Evolutionary conservation across 805 yeast genomes (phyloP), one percentile per base, ranked within the genome.

Genomic region (Diddensiella transvaalensis): DNA sequence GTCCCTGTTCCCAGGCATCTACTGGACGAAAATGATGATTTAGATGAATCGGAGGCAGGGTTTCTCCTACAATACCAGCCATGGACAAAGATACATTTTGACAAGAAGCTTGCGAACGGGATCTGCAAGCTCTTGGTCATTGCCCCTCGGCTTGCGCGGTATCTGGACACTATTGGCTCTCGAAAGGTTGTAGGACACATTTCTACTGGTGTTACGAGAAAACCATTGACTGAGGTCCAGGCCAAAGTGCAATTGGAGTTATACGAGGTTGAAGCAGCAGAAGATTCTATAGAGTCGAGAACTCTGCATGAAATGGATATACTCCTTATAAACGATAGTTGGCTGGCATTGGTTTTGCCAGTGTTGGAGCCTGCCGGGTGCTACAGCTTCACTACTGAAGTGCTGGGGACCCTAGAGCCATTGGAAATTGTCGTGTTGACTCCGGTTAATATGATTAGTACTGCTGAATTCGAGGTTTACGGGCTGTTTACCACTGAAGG

Each of bases 1-100:
- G 57, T 63, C 40, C 74, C 72, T 29, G 65, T 73, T n/a, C 75
- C 79, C 17, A 74, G 84, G 51, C 82, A 80, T 60, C 53, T 71
- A 5, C 58, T 79, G 22, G 77, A 74, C 40, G 79, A 76, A 40
- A 74, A 68, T 6, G 66, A 60, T 11, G 67, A 60, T 36, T 60
- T 62, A 30, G 56, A 47, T 6, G 47, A 38, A 5, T 38, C 45
- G 15, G 53, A 48, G 17, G 51, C 49, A 8, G 47, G 40, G 5
- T 40, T 44, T 22, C 32, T 47, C 6, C 48, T 47, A 22, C 30
- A 21, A 22, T 49, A 40, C 41, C 32, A 47, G 19, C 41, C 54
- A 5, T 55, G 57, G 57, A 50, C 59, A 2, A 45, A 39, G 19
- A 36, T 54, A 2, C 15, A 37, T 6, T 26, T 45, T 13, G 30